Conservation (phyloP, 1,284 basidiomycete species). For the Fomitopsis pinicola region DNA sequence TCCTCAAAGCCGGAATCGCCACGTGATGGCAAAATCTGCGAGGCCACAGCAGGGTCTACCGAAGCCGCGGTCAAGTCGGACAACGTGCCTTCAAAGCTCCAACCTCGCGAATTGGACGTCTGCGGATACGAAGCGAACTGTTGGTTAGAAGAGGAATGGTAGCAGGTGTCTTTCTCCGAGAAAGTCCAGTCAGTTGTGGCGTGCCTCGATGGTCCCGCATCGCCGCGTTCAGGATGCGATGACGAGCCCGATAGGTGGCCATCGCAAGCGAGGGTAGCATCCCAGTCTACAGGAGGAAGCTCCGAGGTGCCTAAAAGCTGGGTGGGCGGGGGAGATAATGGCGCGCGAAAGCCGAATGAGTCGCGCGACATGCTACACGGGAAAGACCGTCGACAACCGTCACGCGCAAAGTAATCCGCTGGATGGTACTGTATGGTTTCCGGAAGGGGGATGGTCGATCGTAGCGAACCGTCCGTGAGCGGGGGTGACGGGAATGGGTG, state of each 20-base stretch:
- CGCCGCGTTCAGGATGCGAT: neutral
- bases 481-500: slow-evolving; percentile 21
- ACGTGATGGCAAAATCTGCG: slow-evolving; percentile 16
- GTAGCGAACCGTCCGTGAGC: slow-evolving; percentile 19
- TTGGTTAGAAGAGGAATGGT: neutral
- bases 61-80: neutral
- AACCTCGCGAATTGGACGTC: slow-evolving; percentile 6
- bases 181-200: neutral
- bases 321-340: slow-evolving; percentile 22
- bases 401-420: slow-evolving; percentile 2
- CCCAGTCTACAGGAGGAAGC: slow-evolving; percentile 9
- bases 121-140: neutral
- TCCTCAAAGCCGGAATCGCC: slow-evolving; percentile 22
- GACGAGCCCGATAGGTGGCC: neutral
- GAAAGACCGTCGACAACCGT: slow-evolving; percentile 7
- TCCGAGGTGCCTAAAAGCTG: slow-evolving; percentile 13
- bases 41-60: slow-evolving; percentile 5
- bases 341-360: slow-evolving; percentile 10
- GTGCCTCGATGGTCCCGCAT: neutral
- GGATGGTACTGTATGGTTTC: slow-evolving; percentile 8
- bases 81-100: slow-evolving; percentile 14
- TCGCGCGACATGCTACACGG: slow-evolving; percentile 18
- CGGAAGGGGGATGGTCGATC: slow-evolving; percentile 20
- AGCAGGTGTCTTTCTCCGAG: neutral
- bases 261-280: neutral